These are phyloP conservation scores for Neonectria sp. DNA, from an alignment of 2,329 filamentous ascomycete genomes.

Conservation along the genomic window DNA sequence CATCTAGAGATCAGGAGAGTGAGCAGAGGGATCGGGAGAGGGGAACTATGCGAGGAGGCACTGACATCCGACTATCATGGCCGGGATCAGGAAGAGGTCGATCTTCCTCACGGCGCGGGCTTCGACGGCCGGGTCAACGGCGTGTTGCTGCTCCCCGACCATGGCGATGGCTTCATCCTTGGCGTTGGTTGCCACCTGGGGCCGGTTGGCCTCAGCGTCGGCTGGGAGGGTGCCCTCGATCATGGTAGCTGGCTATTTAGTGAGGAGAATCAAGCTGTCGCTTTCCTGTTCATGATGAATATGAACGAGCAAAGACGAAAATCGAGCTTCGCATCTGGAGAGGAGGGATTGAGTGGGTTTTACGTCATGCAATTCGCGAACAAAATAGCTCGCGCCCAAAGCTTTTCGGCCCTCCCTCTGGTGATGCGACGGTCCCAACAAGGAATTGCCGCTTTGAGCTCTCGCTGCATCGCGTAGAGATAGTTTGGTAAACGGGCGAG, in stretches of 20 bases:
- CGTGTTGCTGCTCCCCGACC: constrained; percentile 69
- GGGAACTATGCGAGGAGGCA: not conserved
- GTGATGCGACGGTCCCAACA: not conserved
- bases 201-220: constrained; percentile 25
- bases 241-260: not conserved
- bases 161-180: constrained; percentile 62
- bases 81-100: constrained; percentile 76
- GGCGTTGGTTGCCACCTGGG: constrained; percentile 16
- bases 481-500: not conserved
- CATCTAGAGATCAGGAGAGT: constrained; percentile 54
- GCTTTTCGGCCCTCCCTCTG: not conserved
- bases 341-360: constrained; percentile 12
- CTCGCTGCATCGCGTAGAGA: not conserved
- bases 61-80: constrained; percentile 71
- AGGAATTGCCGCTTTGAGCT: not conserved
- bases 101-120: constrained; percentile 75
- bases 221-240: not conserved
- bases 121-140: constrained; percentile 68
- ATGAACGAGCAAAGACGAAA: not conserved
- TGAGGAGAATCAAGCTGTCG: not conserved
- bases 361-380: constrained; percentile 21
- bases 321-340: constrained; percentile 1
- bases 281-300: not conserved
- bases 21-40: not conserved
- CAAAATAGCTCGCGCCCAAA: not conserved